Base-by-base conservation (phyloP, 176 grass and related monocot genomes). In the Echinochloa phyllopogon region DNA sequence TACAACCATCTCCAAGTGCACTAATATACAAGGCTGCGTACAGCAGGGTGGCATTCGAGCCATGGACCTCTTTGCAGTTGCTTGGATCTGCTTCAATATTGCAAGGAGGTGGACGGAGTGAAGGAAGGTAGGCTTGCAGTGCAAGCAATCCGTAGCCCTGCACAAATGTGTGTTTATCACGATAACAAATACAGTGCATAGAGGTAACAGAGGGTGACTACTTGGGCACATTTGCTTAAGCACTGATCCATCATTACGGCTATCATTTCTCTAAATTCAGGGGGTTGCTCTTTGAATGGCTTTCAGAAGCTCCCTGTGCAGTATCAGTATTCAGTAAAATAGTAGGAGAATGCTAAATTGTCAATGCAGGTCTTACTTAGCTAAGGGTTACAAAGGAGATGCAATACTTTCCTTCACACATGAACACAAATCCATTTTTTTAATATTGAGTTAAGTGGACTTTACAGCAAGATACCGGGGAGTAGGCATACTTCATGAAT, bases 101-200 rank as follows among this genome's bases (percentile, higher is more conserved):
- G 87, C 92, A 94, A 49, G 65, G 14, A 17, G 56, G 58, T 58
- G 92, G 90, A 38, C 16, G 89, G 51, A 94, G 81, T 10, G 90
- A 92, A 39, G 89, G 84, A 49, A 88, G 81, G 73, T 92, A 50
- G 63, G 90, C 89, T 90, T 92, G 92, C 49, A 94, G 51, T 37
- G 86, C 92, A 11, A 94, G 84, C 61, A 94, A 82, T 83, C 80
- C 90, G 10, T 70, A 82, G 40, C 87, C 90, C 89, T 94, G 84
- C 50, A 69, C 12, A 80, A 71, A 14, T 75, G 5, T 17, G 42
- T 49, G 69, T 40, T 72, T 78, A 6, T 74, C 71, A 51, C 69
- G 36, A 79, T 59, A 75, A 40, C 12, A 50, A 50, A 72, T 27
- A 48, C 8, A 73, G 12, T 53, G 9, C 20, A 53, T 65, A 56